phyloP scores from a whole-genome alignment of 306 rosid species.

The Mucuna pruriens region DNA sequence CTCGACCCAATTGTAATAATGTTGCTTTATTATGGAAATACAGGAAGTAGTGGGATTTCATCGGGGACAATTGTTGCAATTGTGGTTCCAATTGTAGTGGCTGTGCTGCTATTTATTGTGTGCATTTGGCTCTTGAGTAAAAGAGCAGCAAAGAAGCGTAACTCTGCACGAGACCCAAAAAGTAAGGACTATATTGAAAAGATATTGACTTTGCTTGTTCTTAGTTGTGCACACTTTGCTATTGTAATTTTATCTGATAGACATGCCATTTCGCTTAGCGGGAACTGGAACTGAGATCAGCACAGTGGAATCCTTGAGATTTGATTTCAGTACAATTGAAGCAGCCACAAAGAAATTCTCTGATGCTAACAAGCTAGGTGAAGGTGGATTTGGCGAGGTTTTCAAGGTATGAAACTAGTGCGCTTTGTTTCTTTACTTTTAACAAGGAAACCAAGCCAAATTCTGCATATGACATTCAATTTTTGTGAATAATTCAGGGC shows the following conservation, averaged over 20 bases:
- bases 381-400: constrained; percentile 63
- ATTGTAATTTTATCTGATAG: neutral
- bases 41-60: constrained; percentile 43
- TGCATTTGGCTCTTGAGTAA: constrained; percentile 39
- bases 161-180: constrained; percentile 24
- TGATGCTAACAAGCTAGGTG: constrained; percentile 50
- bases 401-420: constrained; percentile 50
- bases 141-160: constrained; percentile 30
- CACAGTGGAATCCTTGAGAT: constrained; percentile 43
- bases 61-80: constrained; percentile 41
- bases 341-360: constrained; percentile 55
- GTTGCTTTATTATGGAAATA: neutral
- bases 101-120: constrained; percentile 8
- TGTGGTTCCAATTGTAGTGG: constrained; percentile 43
- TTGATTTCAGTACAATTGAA: constrained; percentile 45
- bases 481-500: constrained; percentile 45
- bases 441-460: neutral
- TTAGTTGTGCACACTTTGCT: constrained; percentile 13
- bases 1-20: neutral
- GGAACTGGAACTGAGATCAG: constrained; percentile 29
- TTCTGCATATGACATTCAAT: neutral
- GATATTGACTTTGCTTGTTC: neutral
- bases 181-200: constrained; percentile 16
- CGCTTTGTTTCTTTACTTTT: neutral
- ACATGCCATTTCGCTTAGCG: constrained; percentile 15